These are phyloP conservation scores for Ustilago sp. DNA, from an alignment of 1,284 basidiomycete species.

Conservation along the genomic window DNA sequence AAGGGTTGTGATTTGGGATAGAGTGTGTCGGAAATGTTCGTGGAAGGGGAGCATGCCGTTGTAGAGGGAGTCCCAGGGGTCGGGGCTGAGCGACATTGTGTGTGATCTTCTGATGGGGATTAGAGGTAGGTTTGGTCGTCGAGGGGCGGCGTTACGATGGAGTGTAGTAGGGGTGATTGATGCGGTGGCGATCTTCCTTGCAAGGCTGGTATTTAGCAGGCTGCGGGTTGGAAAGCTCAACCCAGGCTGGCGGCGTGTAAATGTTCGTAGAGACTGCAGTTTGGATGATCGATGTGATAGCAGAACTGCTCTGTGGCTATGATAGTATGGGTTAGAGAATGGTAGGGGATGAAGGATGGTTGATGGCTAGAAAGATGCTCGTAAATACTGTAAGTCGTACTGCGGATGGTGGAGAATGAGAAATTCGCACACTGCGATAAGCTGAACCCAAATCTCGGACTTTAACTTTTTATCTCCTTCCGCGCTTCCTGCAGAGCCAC, in stretches of 20 bases:
- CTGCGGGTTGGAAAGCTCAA: constrained; percentile 13
- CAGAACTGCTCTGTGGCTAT: no score
- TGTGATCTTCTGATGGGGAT: constrained; percentile 13
- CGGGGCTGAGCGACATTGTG: constrained; percentile 9
- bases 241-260: constrained; percentile 14
- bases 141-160: neutral
- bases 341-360: neutral
- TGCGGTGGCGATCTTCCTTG: neutral
- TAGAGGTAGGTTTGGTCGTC: neutral
- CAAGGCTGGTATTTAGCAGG: neutral
- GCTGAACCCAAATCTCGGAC: constrained; percentile 6
- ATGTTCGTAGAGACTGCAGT: constrained; percentile 4
- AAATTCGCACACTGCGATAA: neutral
- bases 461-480: constrained; percentile 7
- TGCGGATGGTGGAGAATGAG: neutral
- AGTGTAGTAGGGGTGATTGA: neutral
- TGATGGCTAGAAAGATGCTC: neutral
- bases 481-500: neutral
- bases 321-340: neutral
- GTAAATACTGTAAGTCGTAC: neutral
- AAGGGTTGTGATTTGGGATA: constrained; percentile 33
- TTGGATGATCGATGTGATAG: neutral
- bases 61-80: constrained; percentile 51
- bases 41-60: constrained; percentile 58
- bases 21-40: constrained; percentile 44